phyloP scores from a whole-genome alignment of 1,139 yeast genomes.

The Diutina sp. region DNA sequence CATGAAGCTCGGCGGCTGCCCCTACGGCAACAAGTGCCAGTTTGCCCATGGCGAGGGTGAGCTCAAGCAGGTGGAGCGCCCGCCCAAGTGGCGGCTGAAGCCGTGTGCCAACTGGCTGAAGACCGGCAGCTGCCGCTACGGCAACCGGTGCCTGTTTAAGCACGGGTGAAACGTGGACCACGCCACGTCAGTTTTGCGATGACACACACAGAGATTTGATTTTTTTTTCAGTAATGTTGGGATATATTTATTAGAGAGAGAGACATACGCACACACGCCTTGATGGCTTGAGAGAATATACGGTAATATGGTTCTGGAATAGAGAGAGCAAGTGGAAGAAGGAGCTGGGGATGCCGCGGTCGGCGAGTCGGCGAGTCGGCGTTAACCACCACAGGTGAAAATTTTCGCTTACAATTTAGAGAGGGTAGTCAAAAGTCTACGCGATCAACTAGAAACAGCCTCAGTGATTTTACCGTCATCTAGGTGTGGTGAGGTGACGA shows the following conservation, averaged over 20 bases:
- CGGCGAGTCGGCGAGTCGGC: too few relatives aligned
- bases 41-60: constrained; percentile 86
- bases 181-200: background rate
- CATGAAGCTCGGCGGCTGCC: constrained; percentile 63
- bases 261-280: background rate
- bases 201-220: background rate
- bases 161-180: constrained; percentile 30
- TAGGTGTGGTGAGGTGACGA: constrained; percentile 10
- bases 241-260: background rate
- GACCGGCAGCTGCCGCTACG: constrained; percentile 76
- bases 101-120: constrained; percentile 85
- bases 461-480: constrained; percentile 8
- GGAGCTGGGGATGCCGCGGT: too few relatives aligned
- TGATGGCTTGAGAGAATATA: background rate
- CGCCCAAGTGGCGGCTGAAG: constrained; percentile 83
- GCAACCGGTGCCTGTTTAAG: constrained; percentile 83
- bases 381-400: too few relatives aligned
- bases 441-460: constrained; percentile 6
- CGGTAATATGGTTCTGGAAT: background rate
- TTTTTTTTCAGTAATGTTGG: background rate
- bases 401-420: too few relatives aligned
- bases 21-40: constrained; percentile 85
- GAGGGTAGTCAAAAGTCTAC: background rate
- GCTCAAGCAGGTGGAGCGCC: constrained; percentile 58
- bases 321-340: too few relatives aligned